Base-by-base conservation (phyloP, 768 basidiomycete genomes). In the Lactarius evosmus region DNA sequence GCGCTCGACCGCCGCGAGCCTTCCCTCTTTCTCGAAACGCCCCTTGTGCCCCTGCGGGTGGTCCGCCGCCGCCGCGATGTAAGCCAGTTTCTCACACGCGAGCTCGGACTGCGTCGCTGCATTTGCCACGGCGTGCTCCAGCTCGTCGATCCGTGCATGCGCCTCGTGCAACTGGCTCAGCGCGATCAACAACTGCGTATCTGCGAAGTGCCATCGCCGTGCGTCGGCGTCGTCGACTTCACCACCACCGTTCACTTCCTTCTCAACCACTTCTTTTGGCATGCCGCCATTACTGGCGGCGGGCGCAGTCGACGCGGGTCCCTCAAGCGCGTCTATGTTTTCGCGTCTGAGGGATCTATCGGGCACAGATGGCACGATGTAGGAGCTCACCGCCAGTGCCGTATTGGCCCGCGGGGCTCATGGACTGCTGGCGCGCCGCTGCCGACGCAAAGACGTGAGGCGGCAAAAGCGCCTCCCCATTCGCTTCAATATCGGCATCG, bases 51-150 rank as follows among this genome's bases (percentile, higher is more conserved):
- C 34, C 16, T 25, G 40, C 40, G 56, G 19, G 14, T 63, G 44
- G 9, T 29, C 44, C 7, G 29, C 22, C n/a, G 61, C 5, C 8
- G 25, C 55, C 2, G 46, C 33, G 25, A 58, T 27, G 33, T 53
- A 58, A 40, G 62, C 30, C n/a, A 64, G 63, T 17, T 64, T 64
- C 53, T 64, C 63, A 8, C 53, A 44, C n/a, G 58, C 63, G 9
- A 34, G 34, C 36, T 56, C 63, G 3, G 63, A 65, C 38, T 65
- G 63, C 36, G 59, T 51, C 46, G 55, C 55, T 4, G 64, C 64
- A 16, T 61, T 38, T 1, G 22, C 40, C n/a, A 65, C 55, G 9
- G 60, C 55, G 9, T 36, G 55, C 33, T 65, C 64, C 9, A 65
- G 64, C 64, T 60, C 54, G 30, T 60, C 55, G 51, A 65, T 65